Evolutionary conservation across 1,139 yeast genomes (phyloP).

Genomic region (Blastobotrys apis): DNA sequence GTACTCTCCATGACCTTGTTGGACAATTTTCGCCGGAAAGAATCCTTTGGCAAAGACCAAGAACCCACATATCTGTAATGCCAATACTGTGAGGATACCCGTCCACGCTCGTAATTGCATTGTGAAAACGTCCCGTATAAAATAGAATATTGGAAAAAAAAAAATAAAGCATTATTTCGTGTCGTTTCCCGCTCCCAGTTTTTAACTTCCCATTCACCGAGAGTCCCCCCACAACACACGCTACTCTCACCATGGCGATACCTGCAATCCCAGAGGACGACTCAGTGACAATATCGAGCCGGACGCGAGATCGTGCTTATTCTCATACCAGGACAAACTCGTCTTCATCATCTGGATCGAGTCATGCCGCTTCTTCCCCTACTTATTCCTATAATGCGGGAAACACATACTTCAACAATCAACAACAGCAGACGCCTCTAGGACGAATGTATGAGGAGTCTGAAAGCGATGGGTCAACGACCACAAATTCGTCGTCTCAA

Average conservation of each 20-base stretch:
- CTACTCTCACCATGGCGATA: constrained; percentile 13
- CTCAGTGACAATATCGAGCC: constrained; percentile 1
- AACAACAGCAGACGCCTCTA: background rate
- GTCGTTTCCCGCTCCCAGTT: no score
- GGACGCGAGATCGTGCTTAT: constrained; percentile 22
- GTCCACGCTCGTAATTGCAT: constrained; percentile 14
- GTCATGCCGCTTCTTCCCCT: constrained; percentile 16
- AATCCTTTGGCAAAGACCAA: constrained; percentile 72
- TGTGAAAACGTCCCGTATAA: no score
- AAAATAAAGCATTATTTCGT: no score
- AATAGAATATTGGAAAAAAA: no score
- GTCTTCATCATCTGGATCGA: constrained; percentile 27
- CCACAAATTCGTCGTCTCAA: constrained; percentile 8
- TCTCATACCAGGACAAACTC: constrained; percentile 32
- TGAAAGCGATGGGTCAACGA: constrained; percentile 14
- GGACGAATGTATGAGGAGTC: constrained; percentile 8
- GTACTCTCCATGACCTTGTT: constrained; percentile 51
- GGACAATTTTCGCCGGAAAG: constrained; percentile 77
- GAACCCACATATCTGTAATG: constrained; percentile 50
- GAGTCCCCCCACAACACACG: no score
- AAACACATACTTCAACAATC: background rate
- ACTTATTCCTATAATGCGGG: background rate
- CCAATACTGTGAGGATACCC: constrained; percentile 26
- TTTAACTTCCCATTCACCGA: no score
- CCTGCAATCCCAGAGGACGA: constrained; percentile 21